Base-by-base conservation (phyloP, 352 stramenopile genomes). In the Pythium phragmiticola region DNA sequence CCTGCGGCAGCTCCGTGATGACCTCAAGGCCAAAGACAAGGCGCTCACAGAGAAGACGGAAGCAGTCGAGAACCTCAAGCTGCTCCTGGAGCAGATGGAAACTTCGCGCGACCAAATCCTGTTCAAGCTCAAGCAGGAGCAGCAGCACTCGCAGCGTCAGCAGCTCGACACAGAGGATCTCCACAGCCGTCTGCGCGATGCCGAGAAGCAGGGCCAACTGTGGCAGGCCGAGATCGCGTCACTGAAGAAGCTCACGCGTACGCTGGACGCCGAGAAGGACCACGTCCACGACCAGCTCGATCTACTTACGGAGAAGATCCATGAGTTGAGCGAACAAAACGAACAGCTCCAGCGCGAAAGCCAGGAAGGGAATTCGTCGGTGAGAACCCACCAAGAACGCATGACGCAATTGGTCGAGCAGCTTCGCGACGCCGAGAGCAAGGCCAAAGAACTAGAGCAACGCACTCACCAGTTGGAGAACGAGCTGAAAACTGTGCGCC, bases 81-180 rank as follows among this genome's bases (percentile, higher is more conserved):
- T 91, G 19, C 43, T 95, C 39, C 76, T 93, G 16, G 83, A 90
- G 65, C 84, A 93, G 51, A 91, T 95, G 79, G 84, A 93, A 56
- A 82, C 78, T 0, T 89, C 82, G n/a, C 80, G 86, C 5, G 84
- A 95, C 36, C 81, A 92, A 65, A 76, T 89, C 60, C 72, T 81
- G 16, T 89, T 90, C 59, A 84, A 93, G 62, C 67, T 84, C 17
- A 92, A 92, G 56, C 85, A 90, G 59, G 75, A 84, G 16, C 79
- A 88, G 47, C 77, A 90, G 48, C 77, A 89, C 21, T 66, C 78
- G 11, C 80, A 90, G 58, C 80, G 77, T 1, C 68, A 84, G 9
- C 66, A 85, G 21, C 66, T 80, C 43, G 74, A 90, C 26, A 75
- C 74, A 9, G 74, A 89, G 23, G 77, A 85, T 33, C 37, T 89